Evolutionary conservation across 441 rosid species (phyloP).

Genomic region (Populus hybrid): DNA sequence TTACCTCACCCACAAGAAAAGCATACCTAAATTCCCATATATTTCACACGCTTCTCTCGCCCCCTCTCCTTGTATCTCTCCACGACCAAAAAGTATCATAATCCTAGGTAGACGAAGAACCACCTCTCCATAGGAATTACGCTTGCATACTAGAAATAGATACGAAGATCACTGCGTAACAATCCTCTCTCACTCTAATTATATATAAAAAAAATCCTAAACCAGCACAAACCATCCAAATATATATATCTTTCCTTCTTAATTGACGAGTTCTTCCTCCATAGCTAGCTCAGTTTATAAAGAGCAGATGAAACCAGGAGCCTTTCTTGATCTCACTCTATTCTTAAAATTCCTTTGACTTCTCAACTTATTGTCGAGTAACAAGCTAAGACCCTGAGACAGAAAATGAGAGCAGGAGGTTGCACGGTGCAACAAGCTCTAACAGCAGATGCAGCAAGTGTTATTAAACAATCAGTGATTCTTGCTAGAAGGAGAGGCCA

Average conservation of each 20-base stretch:
- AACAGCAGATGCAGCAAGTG: conserved; percentile 50
- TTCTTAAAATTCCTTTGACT: not conserved
- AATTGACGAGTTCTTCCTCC: not conserved
- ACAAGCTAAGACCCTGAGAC: not conserved
- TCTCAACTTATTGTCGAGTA: not conserved
- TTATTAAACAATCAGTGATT: conserved; percentile 57
- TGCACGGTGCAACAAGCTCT: conserved; percentile 61
- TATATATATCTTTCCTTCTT: not conserved
- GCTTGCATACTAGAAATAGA: not conserved
- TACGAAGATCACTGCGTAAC: not conserved
- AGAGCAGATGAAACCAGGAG: not conserved
- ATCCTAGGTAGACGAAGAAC: too few relatives aligned
- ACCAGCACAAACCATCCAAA: not conserved
- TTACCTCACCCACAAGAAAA: conserved; percentile 54
- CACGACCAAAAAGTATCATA: not conserved
- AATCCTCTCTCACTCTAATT: not conserved
- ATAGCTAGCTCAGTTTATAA: not conserved
- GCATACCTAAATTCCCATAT: conserved; percentile 32
- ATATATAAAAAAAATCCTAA: not conserved
- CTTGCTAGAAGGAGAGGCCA: conserved; percentile 68
- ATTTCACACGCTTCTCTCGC: conserved; percentile 13
- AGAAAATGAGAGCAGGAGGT: conserved; percentile 59
- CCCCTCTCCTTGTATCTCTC: conserved; percentile 18
- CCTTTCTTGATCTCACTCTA: not conserved
- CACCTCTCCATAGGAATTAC: not conserved